Base-by-base conservation (phyloP, 305 asterid genomes). In the Fraxinus greggii region DNA sequence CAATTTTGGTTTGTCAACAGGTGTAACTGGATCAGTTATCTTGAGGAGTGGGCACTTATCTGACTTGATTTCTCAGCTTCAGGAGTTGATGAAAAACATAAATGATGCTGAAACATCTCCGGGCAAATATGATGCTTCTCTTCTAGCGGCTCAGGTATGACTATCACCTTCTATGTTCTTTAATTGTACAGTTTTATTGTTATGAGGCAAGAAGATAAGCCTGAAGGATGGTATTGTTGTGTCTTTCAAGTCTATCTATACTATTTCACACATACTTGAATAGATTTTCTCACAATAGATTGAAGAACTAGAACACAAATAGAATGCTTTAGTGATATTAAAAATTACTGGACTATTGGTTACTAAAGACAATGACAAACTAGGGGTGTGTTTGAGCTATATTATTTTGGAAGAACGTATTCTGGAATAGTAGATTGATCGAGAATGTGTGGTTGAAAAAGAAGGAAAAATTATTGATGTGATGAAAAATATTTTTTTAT, bases 61-160 rank as follows among this genome's bases (percentile, higher is more conserved):
- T 7, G 97, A 93, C 84, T 72, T 93, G 83, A 88, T 93, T 86
- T 88, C 90, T 35, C 90, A 93, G 86, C 92, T 93, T 84, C 97
- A 93, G 83, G 93, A 90, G 79, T 84, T 93, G 86, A 88, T 93
- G 79, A 83, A 86, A 81, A 92, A 86, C 51, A 59, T 93, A 87
- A 90, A 92, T 88, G 96, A 91, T 51, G 92, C 96, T 74, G 96
- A 93, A 87, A 90, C 89, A 65, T 89, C 92, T 51, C 96, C 96
- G 21, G 97, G 96, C 29, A 93, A 87, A 75, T 93, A 91, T 82
- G 97, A 93, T 87, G 93, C 94, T 51, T 84, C 92, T 81, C 86
- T 89, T 86, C 90, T 92, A 51, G 93, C 94, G 67, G 89, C 93
- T 78, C 96, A 93, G 94, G 97, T 92, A 86, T 65, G 84, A 45